Percentiles rank a stretch among this genome's conserved stretches.
Evolutionary conservation across 2,329 filamentous ascomycete species (phyloP).

Genomic region (Metarhizium rileyi): DNA sequence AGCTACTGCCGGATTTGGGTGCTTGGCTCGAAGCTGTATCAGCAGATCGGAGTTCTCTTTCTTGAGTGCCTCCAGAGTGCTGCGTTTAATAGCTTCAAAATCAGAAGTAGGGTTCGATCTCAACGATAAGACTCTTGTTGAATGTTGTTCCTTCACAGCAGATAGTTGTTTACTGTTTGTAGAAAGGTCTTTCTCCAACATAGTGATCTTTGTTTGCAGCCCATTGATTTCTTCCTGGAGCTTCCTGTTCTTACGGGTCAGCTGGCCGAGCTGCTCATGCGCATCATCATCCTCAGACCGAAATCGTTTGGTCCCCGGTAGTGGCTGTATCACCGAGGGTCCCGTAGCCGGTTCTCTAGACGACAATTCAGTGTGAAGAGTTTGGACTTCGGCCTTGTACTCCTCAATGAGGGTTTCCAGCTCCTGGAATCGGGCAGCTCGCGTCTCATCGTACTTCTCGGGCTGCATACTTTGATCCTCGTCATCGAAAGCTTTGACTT

Average conservation of each 20-base stretch:
- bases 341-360: conserved; percentile 42
- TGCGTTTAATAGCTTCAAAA: conserved; percentile 72
- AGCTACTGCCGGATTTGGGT: conserved; percentile 35
- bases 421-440: conserved; percentile 63
- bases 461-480: conserved; percentile 84
- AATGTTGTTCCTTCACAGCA: conserved; percentile 53
- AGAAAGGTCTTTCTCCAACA: conserved; percentile 67
- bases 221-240: conserved; percentile 68
- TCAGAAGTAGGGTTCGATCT: conserved; percentile 88
- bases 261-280: conserved; percentile 66
- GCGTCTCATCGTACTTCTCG: conserved; percentile 67
- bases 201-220: conserved; percentile 57
- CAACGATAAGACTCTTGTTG: conserved; percentile 75
- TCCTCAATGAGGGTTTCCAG: conserved; percentile 80
- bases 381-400: conserved; percentile 73
- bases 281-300: conserved; percentile 51
- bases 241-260: conserved; percentile 79
- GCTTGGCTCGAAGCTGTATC: conserved; percentile 50
- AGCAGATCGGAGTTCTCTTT: conserved; percentile 80
- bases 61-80: conserved; percentile 66
- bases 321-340: conserved; percentile 25
- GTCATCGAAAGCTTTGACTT: conserved; percentile 77
- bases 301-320: conserved; percentile 52
- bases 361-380: conserved; percentile 64
- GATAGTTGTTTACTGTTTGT: conserved; percentile 65